A percentile compares a stretch with the other conserved stretches of the same genome.
phyloP scores from a whole-genome alignment of 1,139 yeast species.

The Eremothecium sinecaudum region DNA sequence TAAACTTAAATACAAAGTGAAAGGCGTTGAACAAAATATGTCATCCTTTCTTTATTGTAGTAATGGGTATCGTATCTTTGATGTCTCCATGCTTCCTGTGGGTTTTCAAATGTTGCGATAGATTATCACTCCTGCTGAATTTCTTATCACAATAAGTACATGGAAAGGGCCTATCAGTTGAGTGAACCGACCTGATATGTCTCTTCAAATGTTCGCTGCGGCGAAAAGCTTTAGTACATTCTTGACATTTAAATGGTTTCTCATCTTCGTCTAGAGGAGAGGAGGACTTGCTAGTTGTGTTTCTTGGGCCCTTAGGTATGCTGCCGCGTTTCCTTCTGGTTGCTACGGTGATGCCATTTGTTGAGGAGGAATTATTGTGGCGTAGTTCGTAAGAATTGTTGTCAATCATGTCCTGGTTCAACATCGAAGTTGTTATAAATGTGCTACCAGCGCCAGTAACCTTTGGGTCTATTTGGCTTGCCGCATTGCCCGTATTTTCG shows the following conservation, averaged over 20 bases:
- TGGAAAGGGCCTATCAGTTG: conserved; percentile 59
- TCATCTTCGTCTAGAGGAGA: conserved; percentile 26
- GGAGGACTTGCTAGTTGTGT: conserved; percentile 13
- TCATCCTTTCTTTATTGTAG: conserved; percentile 3
- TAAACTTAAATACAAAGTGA: no score
- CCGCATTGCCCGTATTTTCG: conserved; percentile 4
- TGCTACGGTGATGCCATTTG: not conserved
- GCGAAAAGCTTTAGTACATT: conserved; percentile 42
- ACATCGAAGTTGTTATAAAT: conserved; percentile 6
- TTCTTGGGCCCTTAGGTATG: conserved; percentile 8
- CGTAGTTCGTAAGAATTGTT: conserved; percentile 4
- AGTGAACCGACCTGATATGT: conserved; percentile 62
- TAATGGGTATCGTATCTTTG: conserved; percentile 6
- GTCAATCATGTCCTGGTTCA: conserved; percentile 6
- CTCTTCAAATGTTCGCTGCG: conserved; percentile 74
- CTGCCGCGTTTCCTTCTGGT: conserved; percentile 9
- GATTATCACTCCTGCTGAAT: conserved; percentile 68
- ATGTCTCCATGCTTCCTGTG: conserved; percentile 37
- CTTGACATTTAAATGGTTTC: conserved; percentile 34
- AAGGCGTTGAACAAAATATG: no score
- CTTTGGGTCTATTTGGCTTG: conserved; percentile 3
- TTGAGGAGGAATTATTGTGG: not conserved
- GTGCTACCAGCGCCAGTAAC: conserved; percentile 3
- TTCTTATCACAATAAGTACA: conserved; percentile 63
- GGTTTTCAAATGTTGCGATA: conserved; percentile 69